Percentiles rank a stretch among this genome's conserved stretches.
Conservation (phyloP, 192 early-diverging fungal species). For the Martensiomyces pterosporus region DNA sequence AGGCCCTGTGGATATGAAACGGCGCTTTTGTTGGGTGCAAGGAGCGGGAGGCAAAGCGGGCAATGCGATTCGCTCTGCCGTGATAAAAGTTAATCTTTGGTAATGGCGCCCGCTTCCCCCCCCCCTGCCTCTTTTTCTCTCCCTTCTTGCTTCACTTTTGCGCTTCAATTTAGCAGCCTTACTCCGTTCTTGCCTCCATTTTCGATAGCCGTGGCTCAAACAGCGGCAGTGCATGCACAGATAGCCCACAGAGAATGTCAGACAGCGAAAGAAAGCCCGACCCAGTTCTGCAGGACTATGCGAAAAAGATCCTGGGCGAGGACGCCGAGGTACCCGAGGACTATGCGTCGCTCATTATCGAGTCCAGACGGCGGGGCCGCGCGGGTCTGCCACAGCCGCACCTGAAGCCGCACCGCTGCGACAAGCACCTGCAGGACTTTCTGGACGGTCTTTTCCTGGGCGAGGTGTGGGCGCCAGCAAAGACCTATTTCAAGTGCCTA, state of each 20-base stretch:
- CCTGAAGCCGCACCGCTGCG: slow-evolving; percentile 42
- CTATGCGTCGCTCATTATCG: slow-evolving; percentile 29
- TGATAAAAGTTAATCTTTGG: too few relatives aligned
- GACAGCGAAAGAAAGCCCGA: slow-evolving; percentile 7
- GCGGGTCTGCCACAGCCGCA: slow-evolving; percentile 41
- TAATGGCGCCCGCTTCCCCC: too few relatives aligned
- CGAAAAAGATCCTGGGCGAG: slow-evolving; percentile 39
- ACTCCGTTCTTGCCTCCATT: too few relatives aligned
- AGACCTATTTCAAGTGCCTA: slow-evolving; percentile 37
- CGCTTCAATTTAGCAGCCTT: too few relatives aligned
- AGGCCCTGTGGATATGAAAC: slow-evolving; percentile 11
- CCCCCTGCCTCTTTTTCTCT: too few relatives aligned
- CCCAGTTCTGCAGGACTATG: slow-evolving; percentile 36
- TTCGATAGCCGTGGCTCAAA: too few relatives aligned
- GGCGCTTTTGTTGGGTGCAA: too few relatives aligned
- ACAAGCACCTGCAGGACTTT: slow-evolving; percentile 46
- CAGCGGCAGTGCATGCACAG: too few relatives aligned
- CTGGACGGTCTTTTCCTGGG: slow-evolving; percentile 36
- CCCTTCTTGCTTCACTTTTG: too few relatives aligned
- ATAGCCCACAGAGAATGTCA: not conserved
- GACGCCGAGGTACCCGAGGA: slow-evolving; percentile 33
- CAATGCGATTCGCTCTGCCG: too few relatives aligned
- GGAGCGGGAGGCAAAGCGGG: too few relatives aligned
- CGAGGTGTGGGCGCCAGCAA: slow-evolving; percentile 26
- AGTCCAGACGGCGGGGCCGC: slow-evolving; percentile 38